These are phyloP conservation scores for Hypoxylon sp. DNA, from an alignment of 2,329 filamentous ascomycete genomes.

Conservation along the genomic window DNA sequence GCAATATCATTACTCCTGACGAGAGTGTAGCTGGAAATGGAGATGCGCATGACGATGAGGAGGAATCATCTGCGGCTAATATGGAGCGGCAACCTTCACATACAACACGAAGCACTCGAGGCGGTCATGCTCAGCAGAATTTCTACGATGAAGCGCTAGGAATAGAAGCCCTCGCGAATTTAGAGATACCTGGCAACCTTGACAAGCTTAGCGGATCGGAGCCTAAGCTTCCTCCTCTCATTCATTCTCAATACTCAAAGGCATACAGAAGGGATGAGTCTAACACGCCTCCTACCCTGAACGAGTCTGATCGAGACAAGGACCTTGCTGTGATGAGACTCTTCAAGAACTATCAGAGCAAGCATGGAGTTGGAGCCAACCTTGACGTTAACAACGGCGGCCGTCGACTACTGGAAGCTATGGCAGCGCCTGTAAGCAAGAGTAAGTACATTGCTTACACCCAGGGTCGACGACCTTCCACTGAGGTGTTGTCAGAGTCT, in stretches of 20 bases:
- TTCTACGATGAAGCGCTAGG: conserved; percentile 72
- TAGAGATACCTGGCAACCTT: conserved; percentile 72
- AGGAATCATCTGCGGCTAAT: conserved; percentile 65
- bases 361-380: conserved; percentile 68
- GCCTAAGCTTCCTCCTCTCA: conserved; percentile 71
- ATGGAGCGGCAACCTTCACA: conserved; percentile 78
- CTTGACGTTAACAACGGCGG: conserved; percentile 69
- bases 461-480: conserved; percentile 62
- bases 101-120: conserved; percentile 74
- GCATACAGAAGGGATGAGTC: conserved; percentile 69
- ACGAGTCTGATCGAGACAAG: conserved; percentile 66
- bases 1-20: conserved; percentile 65
- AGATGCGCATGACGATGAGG: conserved; percentile 66
- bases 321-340: conserved; percentile 72
- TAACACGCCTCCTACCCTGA: conserved; percentile 68
- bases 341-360: conserved; percentile 69
- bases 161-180: conserved; percentile 72
- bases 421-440: conserved; percentile 64
- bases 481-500: conserved; percentile 65
- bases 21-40: conserved; percentile 69
- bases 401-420: conserved; percentile 69
- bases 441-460: conserved; percentile 66
- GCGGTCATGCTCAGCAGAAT: conserved; percentile 65
- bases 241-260: conserved; percentile 72
- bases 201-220: conserved; percentile 70